Percentiles rank a stretch among this genome's conserved stretches.
Conservation (phyloP, 345 rosid species). For the Arabidopsis arenosa region DNA sequence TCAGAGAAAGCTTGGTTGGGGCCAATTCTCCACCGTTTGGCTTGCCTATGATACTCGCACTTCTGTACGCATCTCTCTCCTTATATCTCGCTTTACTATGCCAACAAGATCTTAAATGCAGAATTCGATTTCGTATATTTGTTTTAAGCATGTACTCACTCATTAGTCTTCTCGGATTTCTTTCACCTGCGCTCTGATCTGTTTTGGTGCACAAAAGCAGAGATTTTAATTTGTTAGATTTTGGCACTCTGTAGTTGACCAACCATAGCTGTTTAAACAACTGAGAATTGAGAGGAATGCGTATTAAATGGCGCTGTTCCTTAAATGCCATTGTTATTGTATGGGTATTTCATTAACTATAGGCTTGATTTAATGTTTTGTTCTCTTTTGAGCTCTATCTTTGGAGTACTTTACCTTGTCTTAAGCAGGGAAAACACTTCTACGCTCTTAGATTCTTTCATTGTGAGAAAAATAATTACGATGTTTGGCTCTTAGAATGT, state of each 20-base stretch:
- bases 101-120: conserved; percentile 22
- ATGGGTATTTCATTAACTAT: background rate
- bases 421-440: background rate
- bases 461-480: background rate
- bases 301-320: background rate
- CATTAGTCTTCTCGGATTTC: background rate
- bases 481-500: conserved; percentile 2
- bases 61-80: conserved; percentile 55
- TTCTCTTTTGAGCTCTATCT: conserved; percentile 3
- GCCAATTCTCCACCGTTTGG: conserved; percentile 99
- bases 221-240: too few species aligned
- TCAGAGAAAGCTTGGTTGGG: conserved; percentile 99
- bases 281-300: background rate
- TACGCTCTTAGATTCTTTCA: conserved; percentile 2
- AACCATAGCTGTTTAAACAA: background rate
- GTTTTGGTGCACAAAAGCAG: background rate
- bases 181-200: conserved; percentile 23
- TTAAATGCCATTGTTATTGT: conserved; percentile 11
- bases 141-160: background rate
- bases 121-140: background rate
- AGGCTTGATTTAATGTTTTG: background rate
- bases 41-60: conserved; percentile 90
- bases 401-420: background rate
- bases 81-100: background rate
- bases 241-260: conserved; percentile 6